Evolutionary conservation across 2,329 filamentous ascomycete genomes (phyloP), one percentile per base, ranked within the genome.

Genomic region (Beauveria pseudobassiana): DNA sequence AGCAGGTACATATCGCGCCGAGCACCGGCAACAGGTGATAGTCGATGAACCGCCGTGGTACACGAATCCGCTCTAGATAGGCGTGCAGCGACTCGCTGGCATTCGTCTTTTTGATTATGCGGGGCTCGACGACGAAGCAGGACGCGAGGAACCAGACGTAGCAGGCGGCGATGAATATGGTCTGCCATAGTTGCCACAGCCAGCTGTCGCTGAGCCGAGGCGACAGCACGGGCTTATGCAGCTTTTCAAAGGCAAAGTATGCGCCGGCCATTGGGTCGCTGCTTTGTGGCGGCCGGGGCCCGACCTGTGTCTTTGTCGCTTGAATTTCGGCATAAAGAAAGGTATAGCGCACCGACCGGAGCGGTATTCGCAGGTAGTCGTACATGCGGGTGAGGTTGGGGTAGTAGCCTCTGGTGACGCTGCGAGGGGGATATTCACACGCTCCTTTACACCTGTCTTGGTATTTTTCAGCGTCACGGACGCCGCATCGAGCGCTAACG

Each of bases 331-430:
- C 75, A 62, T 85, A 82, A 45, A 76, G 76, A 67, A 81, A 87
- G 2, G 84, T 69, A 65, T 85, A 85, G 18, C 74, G 75, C 59
- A 82, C 76, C 14, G 76, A 72, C 46, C 78, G 75, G 63, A 83
- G 81, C 6, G 72, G 71, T 14, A 87, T 73, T 2, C 74, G 76
- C 3, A 87, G 71, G 64, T 83, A 74, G 28, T 80, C 73, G 69
- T 86, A 86, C 78, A 87, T 81, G 28, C 75, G 73, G 64, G 76
- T 77, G 54, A 87, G 71, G 63, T 85, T 82, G 52, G 71, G 68
- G 67, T 87, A 86, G 69, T 82, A 87, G 22, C 76, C 74, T 8
- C 68, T 71, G 0, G 72, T 71, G 59, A 68, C 69, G 4, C 73
- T 72, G 28, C 76, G 74, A 70, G 75, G 75, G 76, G 76, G 5